phyloP scores from a whole-genome alignment of 2,329 filamentous ascomycete species.

The Aureobasidium pullulans region DNA sequence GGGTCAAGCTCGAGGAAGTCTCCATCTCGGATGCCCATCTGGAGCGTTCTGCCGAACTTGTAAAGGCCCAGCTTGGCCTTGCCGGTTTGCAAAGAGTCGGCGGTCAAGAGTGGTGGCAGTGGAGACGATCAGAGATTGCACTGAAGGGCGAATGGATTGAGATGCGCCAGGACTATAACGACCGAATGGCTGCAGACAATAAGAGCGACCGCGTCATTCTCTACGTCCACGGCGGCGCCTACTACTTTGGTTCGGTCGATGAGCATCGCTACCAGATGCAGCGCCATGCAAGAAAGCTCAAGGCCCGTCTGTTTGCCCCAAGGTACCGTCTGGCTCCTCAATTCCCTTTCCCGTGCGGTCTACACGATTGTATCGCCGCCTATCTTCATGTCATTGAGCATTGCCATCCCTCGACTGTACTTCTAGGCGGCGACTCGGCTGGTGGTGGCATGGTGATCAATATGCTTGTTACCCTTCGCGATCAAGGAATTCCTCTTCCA shows the following conservation, averaged over 20 bases:
- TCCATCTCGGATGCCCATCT: constrained; percentile 59
- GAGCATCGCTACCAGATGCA: constrained; percentile 99
- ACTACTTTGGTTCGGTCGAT: constrained; percentile 92
- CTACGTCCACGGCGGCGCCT: constrained; percentile 89
- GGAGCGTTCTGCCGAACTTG: constrained; percentile 55
- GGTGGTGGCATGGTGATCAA: constrained; percentile 83
- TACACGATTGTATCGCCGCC: constrained; percentile 82
- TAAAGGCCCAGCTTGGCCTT: constrained; percentile 68
- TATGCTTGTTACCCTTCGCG: constrained; percentile 71
- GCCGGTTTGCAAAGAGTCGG: constrained; percentile 70
- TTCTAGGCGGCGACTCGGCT: constrained; percentile 78
- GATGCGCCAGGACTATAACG: constrained; percentile 75
- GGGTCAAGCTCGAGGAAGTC: constrained; percentile 71
- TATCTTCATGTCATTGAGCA: constrained; percentile 75
- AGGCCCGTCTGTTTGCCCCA: constrained; percentile 79
- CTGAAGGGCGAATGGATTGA: constrained; percentile 92
- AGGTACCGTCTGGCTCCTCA: constrained; percentile 84
- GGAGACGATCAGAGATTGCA: constrained; percentile 60
- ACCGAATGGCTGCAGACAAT: constrained; percentile 54
- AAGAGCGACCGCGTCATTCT: constrained; percentile 73
- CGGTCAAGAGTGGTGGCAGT: constrained; percentile 83
- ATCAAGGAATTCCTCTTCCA: constrained; percentile 74
- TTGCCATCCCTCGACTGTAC: constrained; percentile 72
- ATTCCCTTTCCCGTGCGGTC: constrained; percentile 88
- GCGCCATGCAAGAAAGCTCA: constrained; percentile 86